These are phyloP conservation scores for Dittrichia graveolens DNA, from an alignment of 129 eudicot genomes.

Conservation along the genomic window DNA sequence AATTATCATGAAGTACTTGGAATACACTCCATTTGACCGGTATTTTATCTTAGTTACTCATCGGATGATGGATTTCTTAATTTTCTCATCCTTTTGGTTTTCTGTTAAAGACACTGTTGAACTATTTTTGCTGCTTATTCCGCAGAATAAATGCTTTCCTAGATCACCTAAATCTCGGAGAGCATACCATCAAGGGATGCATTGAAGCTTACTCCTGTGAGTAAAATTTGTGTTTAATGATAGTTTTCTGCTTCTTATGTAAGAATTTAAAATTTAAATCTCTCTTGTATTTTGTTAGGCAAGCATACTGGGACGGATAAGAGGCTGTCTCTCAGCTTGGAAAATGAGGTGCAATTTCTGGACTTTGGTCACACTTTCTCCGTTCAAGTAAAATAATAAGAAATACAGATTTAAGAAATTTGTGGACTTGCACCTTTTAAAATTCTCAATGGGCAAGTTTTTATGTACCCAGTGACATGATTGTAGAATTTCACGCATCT, in stretches of 20 bases:
- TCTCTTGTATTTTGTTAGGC: constrained; percentile 46
- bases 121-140: constrained; percentile 17
- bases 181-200: constrained; percentile 83
- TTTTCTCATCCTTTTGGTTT: neutral
- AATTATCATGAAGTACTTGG: constrained; percentile 76
- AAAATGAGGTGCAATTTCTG: constrained; percentile 61
- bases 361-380: neutral
- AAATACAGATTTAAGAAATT: neutral
- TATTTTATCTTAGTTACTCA: constrained; percentile 25
- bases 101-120: neutral
- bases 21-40: constrained; percentile 86
- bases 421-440: no score
- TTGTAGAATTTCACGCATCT: neutral
- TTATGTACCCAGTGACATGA: neutral
- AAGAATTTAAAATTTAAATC: neutral
- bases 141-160: constrained; percentile 78
- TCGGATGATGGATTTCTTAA: neutral
- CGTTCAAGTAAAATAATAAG: neutral
- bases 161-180: constrained; percentile 83
- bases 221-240: constrained; percentile 28
- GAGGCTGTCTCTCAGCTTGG: constrained; percentile 86
- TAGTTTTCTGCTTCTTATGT: neutral
- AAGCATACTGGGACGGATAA: constrained; percentile 88
- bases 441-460: no score
- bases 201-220: constrained; percentile 97